phyloP scores from a whole-genome alignment of 2,329 filamentous ascomycete species.

The Aureobasidium sp. region DNA sequence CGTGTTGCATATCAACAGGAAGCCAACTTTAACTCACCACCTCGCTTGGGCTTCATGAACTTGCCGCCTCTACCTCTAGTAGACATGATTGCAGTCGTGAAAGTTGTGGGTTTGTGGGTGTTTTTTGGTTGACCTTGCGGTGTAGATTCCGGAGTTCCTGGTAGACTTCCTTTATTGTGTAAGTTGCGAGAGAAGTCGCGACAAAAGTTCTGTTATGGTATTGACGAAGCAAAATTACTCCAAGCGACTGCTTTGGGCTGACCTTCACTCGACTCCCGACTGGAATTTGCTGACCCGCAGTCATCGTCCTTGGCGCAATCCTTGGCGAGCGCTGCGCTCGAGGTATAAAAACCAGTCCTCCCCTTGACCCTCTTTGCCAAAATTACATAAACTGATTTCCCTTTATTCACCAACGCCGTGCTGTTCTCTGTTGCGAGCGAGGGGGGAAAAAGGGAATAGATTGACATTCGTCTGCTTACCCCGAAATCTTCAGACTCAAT shows the following conservation, averaged over 20 bases:
- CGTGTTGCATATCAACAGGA: conserved; percentile 8
- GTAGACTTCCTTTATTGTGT: not conserved
- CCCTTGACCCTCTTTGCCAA: conserved; percentile 16
- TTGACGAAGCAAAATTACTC: conserved; percentile 3
- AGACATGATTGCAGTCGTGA: conserved; percentile 41
- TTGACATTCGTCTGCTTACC: conserved; percentile 19
- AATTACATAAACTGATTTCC: not conserved
- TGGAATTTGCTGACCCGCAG: conserved; percentile 9
- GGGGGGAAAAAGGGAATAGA: conserved; percentile 19
- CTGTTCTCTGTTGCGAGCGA: not conserved
- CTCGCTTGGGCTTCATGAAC: conserved; percentile 86
- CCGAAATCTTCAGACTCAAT: conserved; percentile 14
- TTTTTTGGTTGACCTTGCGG: not conserved
- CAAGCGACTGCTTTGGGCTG: not conserved
- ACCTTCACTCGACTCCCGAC: not conserved
- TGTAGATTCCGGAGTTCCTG: not conserved
- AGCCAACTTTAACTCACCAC: conserved; percentile 52
- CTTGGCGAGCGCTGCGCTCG: not conserved
- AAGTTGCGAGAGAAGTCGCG: not conserved
- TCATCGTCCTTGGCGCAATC: conserved; percentile 1
- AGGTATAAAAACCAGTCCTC: not conserved
- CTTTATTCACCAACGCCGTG: not conserved
- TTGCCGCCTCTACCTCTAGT: conserved; percentile 76
- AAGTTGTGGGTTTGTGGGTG: conserved; percentile 9
- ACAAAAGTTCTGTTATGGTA: not conserved